Evolutionary conservation across 192 early-diverging fungal species (phyloP).

Genomic region (Powellomyces hirtus): DNA sequence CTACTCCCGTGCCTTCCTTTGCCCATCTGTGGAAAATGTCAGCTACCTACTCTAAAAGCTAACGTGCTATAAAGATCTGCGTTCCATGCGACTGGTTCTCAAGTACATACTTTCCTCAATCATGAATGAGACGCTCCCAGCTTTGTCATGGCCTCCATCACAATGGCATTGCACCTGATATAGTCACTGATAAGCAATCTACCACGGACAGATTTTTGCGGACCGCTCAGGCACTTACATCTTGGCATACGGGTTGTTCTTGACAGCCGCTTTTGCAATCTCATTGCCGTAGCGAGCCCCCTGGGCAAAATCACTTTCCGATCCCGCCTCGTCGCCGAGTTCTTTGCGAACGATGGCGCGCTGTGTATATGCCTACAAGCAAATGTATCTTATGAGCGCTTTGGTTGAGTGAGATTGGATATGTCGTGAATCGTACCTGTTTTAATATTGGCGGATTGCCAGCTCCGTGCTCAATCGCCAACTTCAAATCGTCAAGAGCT

Average conservation of each 20-base stretch:
- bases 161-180: conserved; percentile 2
- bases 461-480: conserved; percentile 53
- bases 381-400: background rate
- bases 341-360: conserved; percentile 51
- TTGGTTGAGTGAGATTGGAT: background rate
- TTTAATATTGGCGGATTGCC: conserved; percentile 34
- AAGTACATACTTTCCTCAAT: too few species aligned
- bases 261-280: conserved; percentile 51
- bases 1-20: too few species aligned
- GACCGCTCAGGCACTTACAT: conserved; percentile 50
- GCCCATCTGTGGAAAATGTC: too few species aligned
- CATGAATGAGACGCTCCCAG: background rate
- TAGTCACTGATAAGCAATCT: too few species aligned
- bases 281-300: conserved; percentile 65
- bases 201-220: too few species aligned
- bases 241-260: conserved; percentile 73
- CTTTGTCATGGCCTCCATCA: conserved; percentile 16
- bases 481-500: conserved; percentile 53
- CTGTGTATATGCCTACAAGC: conserved; percentile 70
- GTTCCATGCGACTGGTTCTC: too few species aligned
- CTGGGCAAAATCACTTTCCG: conserved; percentile 53
- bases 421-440: too few species aligned
- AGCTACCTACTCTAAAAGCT: too few species aligned
- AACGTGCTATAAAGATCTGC: too few species aligned
- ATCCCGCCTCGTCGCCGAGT: conserved; percentile 47